Percentiles rank a stretch among this genome's conserved stretches.
These are phyloP conservation scores for Diplodia mutila DNA, from an alignment of 2,329 filamentous ascomycete genomes.

Conservation along the genomic window DNA sequence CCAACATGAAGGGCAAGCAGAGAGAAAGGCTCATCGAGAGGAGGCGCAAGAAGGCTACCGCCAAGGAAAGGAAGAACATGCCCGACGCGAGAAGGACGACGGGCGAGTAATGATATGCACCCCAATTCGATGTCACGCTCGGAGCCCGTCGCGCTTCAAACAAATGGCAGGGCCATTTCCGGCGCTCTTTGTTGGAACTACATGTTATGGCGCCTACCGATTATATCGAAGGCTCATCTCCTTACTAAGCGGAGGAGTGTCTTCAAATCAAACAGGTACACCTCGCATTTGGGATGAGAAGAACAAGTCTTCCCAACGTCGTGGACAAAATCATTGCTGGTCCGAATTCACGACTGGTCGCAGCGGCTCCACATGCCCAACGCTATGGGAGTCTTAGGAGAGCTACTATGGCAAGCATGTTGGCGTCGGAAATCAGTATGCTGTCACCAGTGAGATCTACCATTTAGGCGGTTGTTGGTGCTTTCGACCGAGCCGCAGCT, in stretches of 20 bases:
- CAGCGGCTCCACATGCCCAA: neutral
- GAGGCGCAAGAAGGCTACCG: slow-evolving; percentile 84
- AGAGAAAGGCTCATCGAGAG: slow-evolving; percentile 83
- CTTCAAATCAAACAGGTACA: neutral
- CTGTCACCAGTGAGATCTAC: neutral
- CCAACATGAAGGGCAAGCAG: slow-evolving; percentile 45
- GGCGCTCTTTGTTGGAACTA: neutral
- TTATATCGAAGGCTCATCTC: neutral
- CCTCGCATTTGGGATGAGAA: neutral
- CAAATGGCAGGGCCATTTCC: neutral
- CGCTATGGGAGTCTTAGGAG: neutral
- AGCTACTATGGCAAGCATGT: neutral
- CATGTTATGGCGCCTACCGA: neutral
- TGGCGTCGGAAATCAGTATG: neutral
- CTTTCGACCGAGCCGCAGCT: neutral
- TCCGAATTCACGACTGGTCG: neutral
- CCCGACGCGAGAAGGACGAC: slow-evolving; percentile 37
- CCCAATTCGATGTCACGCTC: neutral
- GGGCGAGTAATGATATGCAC: neutral
- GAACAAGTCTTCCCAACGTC: neutral
- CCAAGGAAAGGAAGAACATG: slow-evolving; percentile 75
- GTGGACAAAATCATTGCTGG: neutral
- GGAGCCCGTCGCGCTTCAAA: neutral
- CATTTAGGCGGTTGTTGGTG: neutral
- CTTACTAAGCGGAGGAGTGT: neutral